phyloP scores from a whole-genome alignment of 257 asterid genomes.

The Penstemon barbatus region DNA sequence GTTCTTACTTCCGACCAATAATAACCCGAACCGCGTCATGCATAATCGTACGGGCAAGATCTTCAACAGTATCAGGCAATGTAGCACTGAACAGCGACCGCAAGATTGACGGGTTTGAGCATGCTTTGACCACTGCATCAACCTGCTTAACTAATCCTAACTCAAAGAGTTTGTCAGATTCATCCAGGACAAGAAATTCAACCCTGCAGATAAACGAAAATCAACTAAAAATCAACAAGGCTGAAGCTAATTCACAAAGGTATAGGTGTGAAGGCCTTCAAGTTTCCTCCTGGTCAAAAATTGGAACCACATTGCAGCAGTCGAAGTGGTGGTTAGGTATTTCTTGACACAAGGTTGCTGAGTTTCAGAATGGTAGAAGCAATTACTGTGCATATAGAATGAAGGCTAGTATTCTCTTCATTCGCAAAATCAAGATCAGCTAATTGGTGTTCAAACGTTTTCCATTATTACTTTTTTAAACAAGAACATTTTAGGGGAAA shows the following conservation, averaged over 20 bases:
- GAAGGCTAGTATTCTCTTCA: slow-evolving; percentile 12
- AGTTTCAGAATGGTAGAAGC: slow-evolving; percentile 16
- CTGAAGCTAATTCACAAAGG: slow-evolving; percentile 15
- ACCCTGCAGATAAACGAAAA: slow-evolving; percentile 55
- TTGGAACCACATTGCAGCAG: background rate
- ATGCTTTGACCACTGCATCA: slow-evolving; percentile 91
- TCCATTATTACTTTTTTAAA: background rate
- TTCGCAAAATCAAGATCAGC: slow-evolving; percentile 7
- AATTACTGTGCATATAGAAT: background rate
- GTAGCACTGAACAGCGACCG: slow-evolving; percentile 91
- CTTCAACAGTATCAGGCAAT: slow-evolving; percentile 89
- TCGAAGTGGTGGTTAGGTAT: background rate
- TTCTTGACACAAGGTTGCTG: background rate
- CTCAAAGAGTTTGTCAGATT: slow-evolving; percentile 92
- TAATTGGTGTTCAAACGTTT: background rate
- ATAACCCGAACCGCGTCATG: slow-evolving; percentile 89
- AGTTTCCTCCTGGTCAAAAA: slow-evolving; percentile 3
- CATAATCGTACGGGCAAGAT: slow-evolving; percentile 91
- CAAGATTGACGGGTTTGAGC: slow-evolving; percentile 84
- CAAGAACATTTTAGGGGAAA: background rate
- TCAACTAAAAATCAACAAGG: background rate
- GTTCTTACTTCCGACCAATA: slow-evolving; percentile 82
- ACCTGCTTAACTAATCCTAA: slow-evolving; percentile 85
- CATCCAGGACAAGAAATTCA: slow-evolving; percentile 87
- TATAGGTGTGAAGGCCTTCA: slow-evolving; percentile 6